These are phyloP conservation scores for Prunus dulcis DNA, from an alignment of 306 rosid species.

Conservation along the genomic window DNA sequence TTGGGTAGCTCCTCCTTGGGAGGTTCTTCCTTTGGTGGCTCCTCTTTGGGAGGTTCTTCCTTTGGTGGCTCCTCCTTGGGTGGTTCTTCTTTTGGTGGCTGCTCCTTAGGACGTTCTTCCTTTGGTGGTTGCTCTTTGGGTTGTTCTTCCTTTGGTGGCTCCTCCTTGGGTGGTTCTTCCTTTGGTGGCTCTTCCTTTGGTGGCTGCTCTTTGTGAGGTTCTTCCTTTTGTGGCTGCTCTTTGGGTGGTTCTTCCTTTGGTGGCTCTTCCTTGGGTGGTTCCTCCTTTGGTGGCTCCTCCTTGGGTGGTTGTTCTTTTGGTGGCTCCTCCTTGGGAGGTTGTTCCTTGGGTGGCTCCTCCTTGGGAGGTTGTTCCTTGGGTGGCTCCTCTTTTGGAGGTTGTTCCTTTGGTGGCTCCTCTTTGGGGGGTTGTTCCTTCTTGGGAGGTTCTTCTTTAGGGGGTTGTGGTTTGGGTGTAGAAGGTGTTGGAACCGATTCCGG, in stretches of 20 bases:
- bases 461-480: background rate
- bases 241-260: conserved; percentile 7
- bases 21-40: too few species aligned
- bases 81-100: too few species aligned
- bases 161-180: too few species aligned
- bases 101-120: background rate
- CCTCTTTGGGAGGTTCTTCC: too few species aligned
- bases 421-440: too few species aligned
- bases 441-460: too few species aligned
- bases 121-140: background rate
- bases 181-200: too few species aligned
- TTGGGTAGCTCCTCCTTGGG: too few species aligned
- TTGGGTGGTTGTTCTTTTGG: conserved; percentile 9
- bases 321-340: background rate
- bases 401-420: too few species aligned
- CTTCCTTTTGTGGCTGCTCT: background rate
- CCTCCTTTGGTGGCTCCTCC: background rate
- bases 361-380: too few species aligned
- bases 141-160: background rate
- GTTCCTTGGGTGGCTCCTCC: too few species aligned
- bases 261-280: background rate
- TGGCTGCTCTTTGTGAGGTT: background rate
- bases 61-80: too few species aligned
- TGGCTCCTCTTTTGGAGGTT: background rate
- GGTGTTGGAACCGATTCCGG: background rate